Conservation (phyloP, 1,284 basidiomycete species). For the Coniophora puteana region DNA sequence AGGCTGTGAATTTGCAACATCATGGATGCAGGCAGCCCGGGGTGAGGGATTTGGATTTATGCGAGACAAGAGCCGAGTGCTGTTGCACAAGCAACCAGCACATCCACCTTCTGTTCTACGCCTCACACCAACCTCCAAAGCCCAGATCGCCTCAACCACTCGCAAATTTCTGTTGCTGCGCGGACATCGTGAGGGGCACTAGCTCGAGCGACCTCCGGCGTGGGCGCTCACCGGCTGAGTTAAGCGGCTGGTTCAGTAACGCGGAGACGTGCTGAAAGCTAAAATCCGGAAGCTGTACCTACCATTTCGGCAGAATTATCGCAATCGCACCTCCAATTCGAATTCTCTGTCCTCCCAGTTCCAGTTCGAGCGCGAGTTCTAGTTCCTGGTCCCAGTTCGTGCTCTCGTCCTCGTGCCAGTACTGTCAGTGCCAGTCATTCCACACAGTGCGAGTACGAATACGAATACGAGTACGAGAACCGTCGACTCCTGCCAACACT, state of each 20-base stretch:
- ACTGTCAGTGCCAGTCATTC: not conserved
- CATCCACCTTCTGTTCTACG: too few relatives aligned
- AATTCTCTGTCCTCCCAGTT: not conserved
- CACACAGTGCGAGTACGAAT: slow-evolving; percentile 1
- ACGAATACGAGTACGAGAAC: not conserved
- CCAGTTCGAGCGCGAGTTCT: not conserved
- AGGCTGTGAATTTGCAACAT: too few relatives aligned
- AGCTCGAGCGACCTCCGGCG: too few relatives aligned
- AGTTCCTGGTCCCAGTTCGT: not conserved
- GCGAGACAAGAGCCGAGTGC: too few relatives aligned
- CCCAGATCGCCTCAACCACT: too few relatives aligned
- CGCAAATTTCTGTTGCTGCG: too few relatives aligned
- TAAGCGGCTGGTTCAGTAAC: not conserved
- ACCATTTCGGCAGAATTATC: slow-evolving; percentile 9
- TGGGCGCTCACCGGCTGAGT: not conserved
- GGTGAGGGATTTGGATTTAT: too few relatives aligned
- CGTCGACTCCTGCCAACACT: too few relatives aligned
- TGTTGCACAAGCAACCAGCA: too few relatives aligned
- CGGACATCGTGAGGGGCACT: too few relatives aligned
- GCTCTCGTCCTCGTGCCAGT: not conserved
- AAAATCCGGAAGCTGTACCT: slow-evolving; percentile 7
- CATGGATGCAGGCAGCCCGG: too few relatives aligned
- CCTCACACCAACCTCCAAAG: too few relatives aligned
- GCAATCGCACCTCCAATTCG: slow-evolving; percentile 9
- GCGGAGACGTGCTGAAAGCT: not conserved